These are phyloP conservation scores for Capsicum rhomboideum DNA, from an alignment of 257 asterid species.

Conservation along the genomic window DNA sequence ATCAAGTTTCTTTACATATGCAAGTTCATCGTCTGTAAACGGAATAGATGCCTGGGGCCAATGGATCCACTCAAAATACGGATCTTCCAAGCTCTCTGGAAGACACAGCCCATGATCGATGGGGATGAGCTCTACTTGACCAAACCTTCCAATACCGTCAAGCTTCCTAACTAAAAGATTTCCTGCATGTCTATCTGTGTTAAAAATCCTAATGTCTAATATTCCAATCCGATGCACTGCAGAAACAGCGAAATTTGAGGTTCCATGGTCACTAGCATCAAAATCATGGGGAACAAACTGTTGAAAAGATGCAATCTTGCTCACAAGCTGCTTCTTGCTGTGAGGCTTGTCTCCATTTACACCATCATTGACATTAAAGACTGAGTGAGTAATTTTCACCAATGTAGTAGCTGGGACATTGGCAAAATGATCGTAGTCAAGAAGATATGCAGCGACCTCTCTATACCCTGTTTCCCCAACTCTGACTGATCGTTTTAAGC, in stretches of 20 bases:
- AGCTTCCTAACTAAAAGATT: constrained; percentile 92
- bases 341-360: constrained; percentile 58
- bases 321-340: constrained; percentile 42
- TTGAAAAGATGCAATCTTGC: constrained; percentile 93
- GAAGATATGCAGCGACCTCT: constrained; percentile 96
- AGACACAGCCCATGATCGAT: constrained; percentile 95
- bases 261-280: constrained; percentile 96
- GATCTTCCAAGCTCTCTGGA: constrained; percentile 94
- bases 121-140: constrained; percentile 85
- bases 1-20: constrained; percentile 64
- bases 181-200: constrained; percentile 96
- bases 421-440: constrained; percentile 76
- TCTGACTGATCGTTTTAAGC: constrained; percentile 77
- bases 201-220: constrained; percentile 86
- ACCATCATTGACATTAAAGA: constrained; percentile 86
- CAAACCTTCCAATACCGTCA: constrained; percentile 73
- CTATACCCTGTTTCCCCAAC: constrained; percentile 95
- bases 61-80: constrained; percentile 95
- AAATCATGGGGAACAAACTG: constrained; percentile 78
- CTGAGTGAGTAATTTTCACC: constrained; percentile 80
- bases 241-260: constrained; percentile 86
- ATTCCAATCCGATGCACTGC: constrained; percentile 95
- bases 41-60: constrained; percentile 99
- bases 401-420: constrained; percentile 90
- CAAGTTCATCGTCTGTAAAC: constrained; percentile 87